Evolutionary conservation across 805 yeast species (phyloP), one percentile per base, ranked within the genome.

Genomic region (Saturnispora diversa): DNA sequence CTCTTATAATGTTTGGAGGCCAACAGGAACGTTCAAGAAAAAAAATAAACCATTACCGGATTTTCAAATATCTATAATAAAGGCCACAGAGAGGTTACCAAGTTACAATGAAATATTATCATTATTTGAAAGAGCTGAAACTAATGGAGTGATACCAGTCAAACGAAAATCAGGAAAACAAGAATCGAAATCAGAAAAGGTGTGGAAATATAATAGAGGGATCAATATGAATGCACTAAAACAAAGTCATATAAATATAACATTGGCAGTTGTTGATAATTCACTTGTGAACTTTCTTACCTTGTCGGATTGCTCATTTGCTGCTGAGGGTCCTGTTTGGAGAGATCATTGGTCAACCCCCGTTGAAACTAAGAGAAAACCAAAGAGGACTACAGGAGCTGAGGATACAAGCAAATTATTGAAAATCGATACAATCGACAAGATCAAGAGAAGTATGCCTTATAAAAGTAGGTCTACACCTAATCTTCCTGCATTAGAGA

Each of bases 1-100:
- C 3, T 64, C 73, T 0, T 87, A 67, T 50, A 69, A 81, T 51
- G 83, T 84, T 3, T 88, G 96, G 95, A 86, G 84, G 55, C 97
- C 97, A 2, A 64, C 69, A 2, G 69, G 83, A 0, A 60, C 65
- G 3, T 88, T 83, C 63, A 78, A 77, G 44, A 86, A 86, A 50
- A 77, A 75, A 25, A 51, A 54, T 17, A 94, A 94, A 1, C 77
- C 80, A 0, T 34, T 53, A 2, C 94, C 96, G 1, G 88, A 88
- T 56, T 88, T 74, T 55, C 85, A 80, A 50, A 60, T 90, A 1
- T 67, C 74, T 2, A 74, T 85, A 0, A 67, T 75, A 12, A 72
- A 76, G 43, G 67, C 73, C 3, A 63, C 62, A 9, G 55, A 58
- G 2, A 55, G 56, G 13, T 69, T 80, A 35, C 84, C 86, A 0